Conservation (phyloP, 768 basidiomycete species). For the Termitomyces eurrhizus region DNA sequence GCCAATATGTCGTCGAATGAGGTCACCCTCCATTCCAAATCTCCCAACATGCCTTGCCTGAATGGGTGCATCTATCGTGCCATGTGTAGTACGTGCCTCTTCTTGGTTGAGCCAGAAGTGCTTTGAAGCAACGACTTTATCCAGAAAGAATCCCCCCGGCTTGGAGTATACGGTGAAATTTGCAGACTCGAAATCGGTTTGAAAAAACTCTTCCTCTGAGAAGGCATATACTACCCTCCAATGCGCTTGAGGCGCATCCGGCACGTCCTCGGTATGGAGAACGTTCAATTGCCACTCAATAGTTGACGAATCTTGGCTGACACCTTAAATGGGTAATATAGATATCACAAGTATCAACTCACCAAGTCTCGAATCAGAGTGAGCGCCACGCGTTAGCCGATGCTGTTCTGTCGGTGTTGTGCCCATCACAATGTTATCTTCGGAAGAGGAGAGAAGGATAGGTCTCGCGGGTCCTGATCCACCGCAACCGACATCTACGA, state of each 20-base stretch:
- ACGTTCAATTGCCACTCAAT: constrained; percentile 10
- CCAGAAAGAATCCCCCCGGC: constrained; percentile 7
- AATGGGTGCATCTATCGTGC: neutral
- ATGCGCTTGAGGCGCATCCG: neutral
- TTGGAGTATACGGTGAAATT: constrained; percentile 8
- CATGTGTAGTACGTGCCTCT: neutral
- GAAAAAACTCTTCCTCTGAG: constrained; percentile 10
- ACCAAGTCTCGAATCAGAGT: constrained; percentile 10
- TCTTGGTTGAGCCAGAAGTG: constrained; percentile 7
- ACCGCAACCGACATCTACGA: constrained; percentile 13
- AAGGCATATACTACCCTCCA: constrained; percentile 13
- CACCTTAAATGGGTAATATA: neutral
- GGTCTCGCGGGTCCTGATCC: constrained; percentile 11
- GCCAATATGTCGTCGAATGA: constrained; percentile 10
- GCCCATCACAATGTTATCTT: constrained; percentile 10
- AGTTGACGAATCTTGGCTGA: constrained; percentile 1
- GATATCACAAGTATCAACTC: neutral
- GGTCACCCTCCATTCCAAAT: constrained; percentile 8
- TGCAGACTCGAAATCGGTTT: constrained; percentile 8
- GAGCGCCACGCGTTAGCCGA: constrained; percentile 9
- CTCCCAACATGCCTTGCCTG: constrained; percentile 3
- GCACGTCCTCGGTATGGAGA: constrained; percentile 6
- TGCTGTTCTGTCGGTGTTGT: constrained; percentile 13
- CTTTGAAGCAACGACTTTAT: constrained; percentile 11
- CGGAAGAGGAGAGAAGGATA: constrained; percentile 11